Evolutionary conservation across 345 rosid species (phyloP).

Genomic region (Microthlaspi erraticum): DNA sequence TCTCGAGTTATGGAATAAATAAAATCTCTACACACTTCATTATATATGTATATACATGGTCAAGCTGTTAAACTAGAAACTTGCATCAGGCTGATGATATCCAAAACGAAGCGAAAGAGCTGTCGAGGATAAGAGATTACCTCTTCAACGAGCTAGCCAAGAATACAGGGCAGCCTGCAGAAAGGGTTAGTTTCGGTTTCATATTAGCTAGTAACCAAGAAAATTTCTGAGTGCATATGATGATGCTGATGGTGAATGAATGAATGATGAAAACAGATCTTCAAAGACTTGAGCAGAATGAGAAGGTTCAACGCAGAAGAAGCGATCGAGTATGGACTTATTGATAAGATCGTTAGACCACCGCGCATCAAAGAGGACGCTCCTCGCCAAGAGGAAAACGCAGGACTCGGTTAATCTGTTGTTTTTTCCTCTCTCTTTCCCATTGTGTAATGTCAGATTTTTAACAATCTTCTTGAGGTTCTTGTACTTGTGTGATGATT

Average conservation of each 20-base stretch:
- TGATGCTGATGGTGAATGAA: conserved; percentile 4
- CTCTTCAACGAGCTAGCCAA: conserved; percentile 73
- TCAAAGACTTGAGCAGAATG: conserved; percentile 63
- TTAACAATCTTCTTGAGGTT: neutral
- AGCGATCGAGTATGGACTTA: conserved; percentile 82
- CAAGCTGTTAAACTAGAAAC: conserved; percentile 1
- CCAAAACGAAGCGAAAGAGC: conserved; percentile 79
- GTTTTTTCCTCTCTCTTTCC: neutral
- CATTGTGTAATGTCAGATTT: conserved; percentile 1
- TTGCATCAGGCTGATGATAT: conserved; percentile 76
- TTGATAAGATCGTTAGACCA: conserved; percentile 75
- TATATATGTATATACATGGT: neutral
- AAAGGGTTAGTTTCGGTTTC: conserved; percentile 61
- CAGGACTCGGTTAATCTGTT: conserved; percentile 59
- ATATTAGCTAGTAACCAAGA: neutral
- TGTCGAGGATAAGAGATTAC: conserved; percentile 78
- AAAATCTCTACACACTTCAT: neutral
- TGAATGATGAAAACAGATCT: conserved; percentile 52
- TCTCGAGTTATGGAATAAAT: neutral
- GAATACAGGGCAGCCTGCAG: conserved; percentile 79
- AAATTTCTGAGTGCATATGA: conserved; percentile 16
- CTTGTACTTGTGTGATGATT: conserved; percentile 28
- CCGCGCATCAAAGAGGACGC: conserved; percentile 61
- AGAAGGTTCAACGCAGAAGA: conserved; percentile 73
- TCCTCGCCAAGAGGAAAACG: conserved; percentile 53